Evolutionary conservation across 2,329 filamentous ascomycete species (phyloP).

Genomic region (Phyllosticta citribraziliensis): DNA sequence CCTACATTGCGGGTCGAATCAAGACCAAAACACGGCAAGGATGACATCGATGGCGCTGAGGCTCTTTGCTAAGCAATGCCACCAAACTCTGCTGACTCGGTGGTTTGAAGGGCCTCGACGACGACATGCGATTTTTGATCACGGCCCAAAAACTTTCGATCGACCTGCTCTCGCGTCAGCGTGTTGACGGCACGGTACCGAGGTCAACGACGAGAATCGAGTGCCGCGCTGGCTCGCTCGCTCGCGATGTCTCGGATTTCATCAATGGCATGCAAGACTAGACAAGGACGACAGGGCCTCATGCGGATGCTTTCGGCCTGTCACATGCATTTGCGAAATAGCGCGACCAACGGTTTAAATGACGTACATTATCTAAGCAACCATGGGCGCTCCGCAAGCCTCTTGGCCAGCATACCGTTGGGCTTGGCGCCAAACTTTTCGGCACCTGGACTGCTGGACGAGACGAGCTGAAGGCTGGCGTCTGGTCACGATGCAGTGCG

Average conservation of each 20-base stretch:
- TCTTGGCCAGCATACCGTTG: background rate
- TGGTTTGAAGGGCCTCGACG: background rate
- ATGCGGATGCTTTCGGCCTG: background rate
- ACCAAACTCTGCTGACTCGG: background rate
- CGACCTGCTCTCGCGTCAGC: background rate
- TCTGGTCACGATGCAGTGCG: no score
- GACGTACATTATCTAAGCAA: background rate
- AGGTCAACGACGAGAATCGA: background rate
- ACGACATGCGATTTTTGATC: background rate
- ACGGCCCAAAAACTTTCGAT: background rate
- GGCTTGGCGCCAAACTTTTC: background rate
- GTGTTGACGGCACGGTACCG: background rate
- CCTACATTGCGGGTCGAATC: background rate
- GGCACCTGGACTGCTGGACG: background rate
- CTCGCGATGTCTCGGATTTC: background rate
- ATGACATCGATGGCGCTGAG: background rate
- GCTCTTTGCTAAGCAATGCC: background rate
- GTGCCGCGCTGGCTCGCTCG: background rate
- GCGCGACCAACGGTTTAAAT: background rate
- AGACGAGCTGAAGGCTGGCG: background rate
- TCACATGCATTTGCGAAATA: background rate
- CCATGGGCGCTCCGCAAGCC: background rate
- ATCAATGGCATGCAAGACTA: background rate
- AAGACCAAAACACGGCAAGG: background rate
- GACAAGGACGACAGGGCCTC: background rate